These are phyloP conservation scores for Pyrus communis DNA, from an alignment of 306 rosid genomes.

Conservation along the genomic window DNA sequence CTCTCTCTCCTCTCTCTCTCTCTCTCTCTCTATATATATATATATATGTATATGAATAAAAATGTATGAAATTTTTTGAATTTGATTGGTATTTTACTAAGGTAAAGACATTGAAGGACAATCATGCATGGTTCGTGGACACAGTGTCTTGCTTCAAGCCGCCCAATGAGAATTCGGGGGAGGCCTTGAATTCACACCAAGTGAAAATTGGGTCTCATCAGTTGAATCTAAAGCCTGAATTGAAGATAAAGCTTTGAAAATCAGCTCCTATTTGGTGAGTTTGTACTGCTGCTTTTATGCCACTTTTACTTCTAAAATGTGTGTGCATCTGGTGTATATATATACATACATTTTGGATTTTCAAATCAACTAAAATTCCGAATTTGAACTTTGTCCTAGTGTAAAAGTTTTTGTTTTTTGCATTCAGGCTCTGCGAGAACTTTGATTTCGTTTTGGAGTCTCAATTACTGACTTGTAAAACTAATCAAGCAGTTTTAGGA, in stretches of 20 bases:
- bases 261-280: conserved; percentile 70
- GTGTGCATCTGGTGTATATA: neutral
- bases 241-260: conserved; percentile 65
- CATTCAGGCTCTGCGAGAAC: neutral
- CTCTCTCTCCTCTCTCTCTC: conserved; percentile 33
- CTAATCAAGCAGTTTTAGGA: neutral
- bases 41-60: neutral
- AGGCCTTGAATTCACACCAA: conserved; percentile 53
- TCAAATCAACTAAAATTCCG: neutral
- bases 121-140: conserved; percentile 66
- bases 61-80: neutral
- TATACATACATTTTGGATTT: neutral
- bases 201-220: conserved; percentile 61
- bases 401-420: neutral
- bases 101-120: conserved; percentile 69
- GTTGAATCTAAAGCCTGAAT: conserved; percentile 43
- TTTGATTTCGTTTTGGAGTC: neutral
- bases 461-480: neutral
- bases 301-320: neutral
- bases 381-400: too few relatives aligned
- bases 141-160: conserved; percentile 53
- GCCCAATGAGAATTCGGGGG: conserved; percentile 64
- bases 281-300: neutral
- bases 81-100: conserved; percentile 20
- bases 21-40: neutral